These are phyloP conservation scores for Alternaria consortialis DNA, from an alignment of 2,329 filamentous ascomycete species.

Conservation along the genomic window DNA sequence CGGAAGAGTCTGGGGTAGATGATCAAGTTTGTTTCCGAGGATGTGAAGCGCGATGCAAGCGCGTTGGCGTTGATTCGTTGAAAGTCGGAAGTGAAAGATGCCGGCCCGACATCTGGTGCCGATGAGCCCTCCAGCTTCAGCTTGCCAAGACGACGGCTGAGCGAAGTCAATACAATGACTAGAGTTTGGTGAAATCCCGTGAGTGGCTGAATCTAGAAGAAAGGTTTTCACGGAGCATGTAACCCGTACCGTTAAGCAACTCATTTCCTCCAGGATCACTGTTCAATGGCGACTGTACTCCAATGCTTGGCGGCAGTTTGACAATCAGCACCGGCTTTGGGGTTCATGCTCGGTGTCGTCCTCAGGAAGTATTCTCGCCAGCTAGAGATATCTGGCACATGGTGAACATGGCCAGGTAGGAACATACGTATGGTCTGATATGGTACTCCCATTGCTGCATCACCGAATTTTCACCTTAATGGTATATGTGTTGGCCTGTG, in stretches of 20 bases:
- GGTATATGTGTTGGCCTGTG: too few relatives aligned
- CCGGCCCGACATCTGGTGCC: neutral
- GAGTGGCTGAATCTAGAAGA: neutral
- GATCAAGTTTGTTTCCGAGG: slow-evolving; percentile 5
- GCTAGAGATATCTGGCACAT: too few relatives aligned
- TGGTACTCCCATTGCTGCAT: too few relatives aligned
- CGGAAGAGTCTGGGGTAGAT: slow-evolving; percentile 18
- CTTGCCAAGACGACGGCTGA: slow-evolving; percentile 4
- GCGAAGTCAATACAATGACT: neutral
- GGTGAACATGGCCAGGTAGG: too few relatives aligned
- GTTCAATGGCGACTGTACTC: too few relatives aligned
- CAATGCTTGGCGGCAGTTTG: too few relatives aligned
- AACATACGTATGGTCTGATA: too few relatives aligned
- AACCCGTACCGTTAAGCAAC: neutral
- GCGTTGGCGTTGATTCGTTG: neutral
- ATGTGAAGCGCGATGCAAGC: slow-evolving; percentile 3
- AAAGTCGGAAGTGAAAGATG: slow-evolving; percentile 13
- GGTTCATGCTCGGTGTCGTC: too few relatives aligned
- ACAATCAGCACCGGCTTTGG: too few relatives aligned
- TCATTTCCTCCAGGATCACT: neutral
- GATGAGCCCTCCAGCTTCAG: neutral
- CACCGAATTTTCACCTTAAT: too few relatives aligned
- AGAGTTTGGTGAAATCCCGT: neutral
- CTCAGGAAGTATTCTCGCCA: too few relatives aligned
- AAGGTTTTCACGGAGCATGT: neutral